Evolutionary conservation across 2,329 filamentous ascomycete species (phyloP), one percentile per base, ranked within the genome.

Genomic region (Graphiopsis chlorocephala): DNA sequence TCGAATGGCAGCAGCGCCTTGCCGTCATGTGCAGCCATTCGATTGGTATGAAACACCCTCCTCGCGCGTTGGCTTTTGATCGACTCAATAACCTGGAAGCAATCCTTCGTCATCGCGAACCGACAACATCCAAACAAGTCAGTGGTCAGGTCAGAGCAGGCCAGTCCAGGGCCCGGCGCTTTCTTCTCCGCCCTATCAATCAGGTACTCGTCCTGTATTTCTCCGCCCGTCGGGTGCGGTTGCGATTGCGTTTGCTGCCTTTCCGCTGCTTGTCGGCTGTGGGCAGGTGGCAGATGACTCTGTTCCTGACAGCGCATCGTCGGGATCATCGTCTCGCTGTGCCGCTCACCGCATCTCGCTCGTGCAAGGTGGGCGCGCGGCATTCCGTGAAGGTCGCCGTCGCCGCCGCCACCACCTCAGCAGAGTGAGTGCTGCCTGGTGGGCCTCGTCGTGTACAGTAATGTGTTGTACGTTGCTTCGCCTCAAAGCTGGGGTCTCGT

Each of bases 291-390:
- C 53, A 56, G 53, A 56, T 56, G 53, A 56, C 53, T 56, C 52
- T 56, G 53, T 56, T 56, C 53, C 31, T 56, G 53, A 56, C 53
- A 56, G 53, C 53, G 53, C 53, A 56, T 38, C 53, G 53, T 25
- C 53, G 31, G 53, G 53, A 56, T 56, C 53, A 35, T 38, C 47
- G 47, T 50, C 38, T 45, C 38, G 38, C 50, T 53, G 50, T 28
- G 50, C 50, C 50, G 50, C 50, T 53, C 50, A 53, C 50, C 50
- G 50, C 50, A 53, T 31, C 28, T 28, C 50, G 10, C 8, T 29
- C 7, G 29, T 45, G 38, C 28, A 28, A 53, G 29, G 50, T 31
- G 26, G 28, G 50, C n/a, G n/a, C n/a, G n/a, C 50, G 50, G 50
- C 26, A 31, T 8, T 29, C 17, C 50, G 50, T 53, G 50, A 53